Conservation (phyloP, 1,284 basidiomycete genomes). For the Apiotrichum laibachii region DNA sequence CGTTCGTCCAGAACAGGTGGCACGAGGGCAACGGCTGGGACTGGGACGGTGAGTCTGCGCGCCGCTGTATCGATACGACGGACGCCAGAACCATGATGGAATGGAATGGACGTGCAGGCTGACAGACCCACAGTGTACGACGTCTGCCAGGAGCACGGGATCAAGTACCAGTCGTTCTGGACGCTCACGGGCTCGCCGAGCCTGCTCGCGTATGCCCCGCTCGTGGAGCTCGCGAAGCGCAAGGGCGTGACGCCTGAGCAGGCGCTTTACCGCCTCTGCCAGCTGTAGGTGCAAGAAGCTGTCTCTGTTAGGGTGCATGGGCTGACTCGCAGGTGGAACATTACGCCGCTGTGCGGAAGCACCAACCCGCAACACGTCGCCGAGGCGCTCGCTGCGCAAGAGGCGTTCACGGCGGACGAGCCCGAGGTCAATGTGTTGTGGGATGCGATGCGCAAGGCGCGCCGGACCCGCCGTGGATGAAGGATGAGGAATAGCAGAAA, state of each 20-base stretch:
- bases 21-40: conserved; percentile 76
- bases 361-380: conserved; percentile 59
- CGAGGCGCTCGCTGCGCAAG: conserved; percentile 59
- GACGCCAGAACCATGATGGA: too few relatives aligned
- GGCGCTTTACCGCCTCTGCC: conserved; percentile 64
- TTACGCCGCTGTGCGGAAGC: conserved; percentile 43
- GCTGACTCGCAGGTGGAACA: conserved; percentile 36
- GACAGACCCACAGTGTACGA: conserved; percentile 45
- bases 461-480: neutral
- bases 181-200: conserved; percentile 71
- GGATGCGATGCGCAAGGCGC: conserved; percentile 22
- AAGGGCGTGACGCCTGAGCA: conserved; percentile 62
- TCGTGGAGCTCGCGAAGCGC: conserved; percentile 55
- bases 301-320: too few relatives aligned
- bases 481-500: neutral
- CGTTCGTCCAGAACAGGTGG: conserved; percentile 79
- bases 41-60: conserved; percentile 49
- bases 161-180: conserved; percentile 84
- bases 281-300: conserved; percentile 42
- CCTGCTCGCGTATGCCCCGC: conserved; percentile 57
- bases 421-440: conserved; percentile 25
- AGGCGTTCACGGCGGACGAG: conserved; percentile 50
- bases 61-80: neutral
- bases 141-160: conserved; percentile 54
- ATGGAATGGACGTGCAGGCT: too few relatives aligned